Conservation (phyloP, 164 flowering plant species). For the Piper longum region DNA sequence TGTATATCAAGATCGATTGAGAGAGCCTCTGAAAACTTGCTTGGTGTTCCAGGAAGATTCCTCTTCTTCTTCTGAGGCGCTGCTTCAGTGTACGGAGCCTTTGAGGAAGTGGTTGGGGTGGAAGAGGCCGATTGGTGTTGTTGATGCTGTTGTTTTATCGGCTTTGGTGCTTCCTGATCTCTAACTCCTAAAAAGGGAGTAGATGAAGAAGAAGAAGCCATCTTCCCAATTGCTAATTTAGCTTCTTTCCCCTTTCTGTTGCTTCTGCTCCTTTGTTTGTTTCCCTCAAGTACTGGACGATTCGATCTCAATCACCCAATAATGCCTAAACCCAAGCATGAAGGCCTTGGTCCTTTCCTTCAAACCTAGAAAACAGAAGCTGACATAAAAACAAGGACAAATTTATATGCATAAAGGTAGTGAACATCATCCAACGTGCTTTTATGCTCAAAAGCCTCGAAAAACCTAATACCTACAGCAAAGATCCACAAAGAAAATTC, state of each 20-base stretch:
- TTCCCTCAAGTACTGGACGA: no score
- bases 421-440: no score
- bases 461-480: no score
- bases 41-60: slow-evolving; percentile 74
- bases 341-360: no score
- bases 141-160: slow-evolving; percentile 19
- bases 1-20: not conserved
- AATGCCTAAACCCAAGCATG: no score
- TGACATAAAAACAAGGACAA: no score
- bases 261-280: not conserved
- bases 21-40: slow-evolving; percentile 32
- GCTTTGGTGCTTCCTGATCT: slow-evolving; percentile 33
- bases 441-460: no score
- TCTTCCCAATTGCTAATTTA: not conserved
- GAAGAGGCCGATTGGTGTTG: slow-evolving; percentile 8
- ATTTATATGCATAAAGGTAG: no score
- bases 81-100: slow-evolving; percentile 22
- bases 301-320: no score
- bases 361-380: no score
- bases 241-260: not conserved
- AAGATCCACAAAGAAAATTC: no score
- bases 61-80: slow-evolving; percentile 48
- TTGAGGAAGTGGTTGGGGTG: slow-evolving; percentile 27
- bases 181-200: slow-evolving; percentile 26
- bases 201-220: slow-evolving; percentile 37